Base-by-base conservation (phyloP, 257 asterid genomes). In the Galeopsis tetrahit region DNA sequence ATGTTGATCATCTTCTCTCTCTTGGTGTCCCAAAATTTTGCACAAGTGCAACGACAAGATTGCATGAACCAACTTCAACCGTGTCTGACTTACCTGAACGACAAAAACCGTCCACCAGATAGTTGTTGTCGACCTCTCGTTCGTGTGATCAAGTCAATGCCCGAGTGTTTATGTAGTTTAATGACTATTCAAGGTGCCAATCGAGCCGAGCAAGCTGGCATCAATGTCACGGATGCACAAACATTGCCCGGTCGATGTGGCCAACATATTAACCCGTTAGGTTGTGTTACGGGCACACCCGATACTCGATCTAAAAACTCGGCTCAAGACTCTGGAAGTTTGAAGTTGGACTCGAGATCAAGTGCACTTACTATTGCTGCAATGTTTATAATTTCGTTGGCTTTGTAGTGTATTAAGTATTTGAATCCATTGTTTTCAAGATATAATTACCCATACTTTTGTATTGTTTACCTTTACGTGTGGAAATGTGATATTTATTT, bases 231-330 rank as follows among this genome's bases (percentile, higher is more conserved):
- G 4, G 77, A 87, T 15, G 97, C 94, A 4, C 97, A 90, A 17
- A 85, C 87, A 9, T 71, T 92, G 68, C 98, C 97, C 0, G 97
- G 87, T 21, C 77, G 92, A 43, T 92, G 98, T 4, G 98, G 97
- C 5, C 88, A 87, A 7, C 97, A 66, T 68, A 84, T 92, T 46
- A 90, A 92, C 64, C 96, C 90, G 6, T 69, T 90, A n/a, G 97
- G 97, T 10, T 92, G 97, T 75, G 77, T 92, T 39, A 81, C 82
- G 42, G 98, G 97, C 10, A 83, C 87, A 8, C 87, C 87, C 4
- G 87, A 83, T 31, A 52, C 63, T 2, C 73, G 77, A 5, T 33
- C 82, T 0, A 75, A 67, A 34, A 70, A 70, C 39, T 71, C 82
- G 2, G 49, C 55, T 40, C 78, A 59, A 1, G 66, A 17, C 38